These are phyloP conservation scores for Ceratocystis ficicola DNA, from an alignment of 2,329 filamentous ascomycete genomes.

Conservation along the genomic window DNA sequence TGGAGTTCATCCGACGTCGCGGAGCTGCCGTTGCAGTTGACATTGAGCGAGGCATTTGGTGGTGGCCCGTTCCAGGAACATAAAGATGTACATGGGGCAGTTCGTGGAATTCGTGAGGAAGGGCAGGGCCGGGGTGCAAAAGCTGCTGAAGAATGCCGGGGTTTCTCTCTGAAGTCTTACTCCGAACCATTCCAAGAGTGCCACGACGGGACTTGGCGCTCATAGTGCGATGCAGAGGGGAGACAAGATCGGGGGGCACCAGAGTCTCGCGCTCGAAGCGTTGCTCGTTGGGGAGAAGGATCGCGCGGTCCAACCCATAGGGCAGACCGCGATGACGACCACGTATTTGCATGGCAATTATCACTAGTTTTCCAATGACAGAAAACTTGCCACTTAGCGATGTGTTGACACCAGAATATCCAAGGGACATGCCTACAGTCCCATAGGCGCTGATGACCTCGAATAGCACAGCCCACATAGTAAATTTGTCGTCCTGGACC, in stretches of 20 bases:
- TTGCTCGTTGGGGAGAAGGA: conserved; percentile 46
- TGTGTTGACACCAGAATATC: conserved; percentile 62
- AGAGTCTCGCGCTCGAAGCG: conserved; percentile 43
- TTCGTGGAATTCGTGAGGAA: conserved; percentile 27
- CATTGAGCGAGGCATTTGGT: conserved; percentile 12
- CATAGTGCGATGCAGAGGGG: conserved; percentile 30
- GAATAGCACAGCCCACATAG: conserved; percentile 61
- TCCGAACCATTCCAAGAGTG: conserved; percentile 18
- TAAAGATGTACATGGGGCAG: conserved; percentile 18
- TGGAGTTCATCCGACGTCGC: conserved; percentile 14
- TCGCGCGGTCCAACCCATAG: conserved; percentile 52
- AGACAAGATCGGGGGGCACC: conserved; percentile 31
- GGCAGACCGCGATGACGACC: conserved; percentile 57
- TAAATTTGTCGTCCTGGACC: conserved; percentile 52
- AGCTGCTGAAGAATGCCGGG: conserved; percentile 37
- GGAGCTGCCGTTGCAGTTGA: conserved; percentile 13
- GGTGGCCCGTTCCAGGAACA: conserved; percentile 9
- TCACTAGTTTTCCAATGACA: conserved; percentile 56
- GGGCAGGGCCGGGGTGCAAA: conserved; percentile 38
- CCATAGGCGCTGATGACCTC: conserved; percentile 86
- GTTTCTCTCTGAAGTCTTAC: conserved; percentile 28
- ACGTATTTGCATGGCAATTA: conserved; percentile 57
- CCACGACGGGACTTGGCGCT: conserved; percentile 29
- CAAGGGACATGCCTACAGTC: conserved; percentile 82
- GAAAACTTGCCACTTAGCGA: conserved; percentile 76